Base-by-base conservation (phyloP, 208 protist species). In the Crithidia expoeki region DNA sequence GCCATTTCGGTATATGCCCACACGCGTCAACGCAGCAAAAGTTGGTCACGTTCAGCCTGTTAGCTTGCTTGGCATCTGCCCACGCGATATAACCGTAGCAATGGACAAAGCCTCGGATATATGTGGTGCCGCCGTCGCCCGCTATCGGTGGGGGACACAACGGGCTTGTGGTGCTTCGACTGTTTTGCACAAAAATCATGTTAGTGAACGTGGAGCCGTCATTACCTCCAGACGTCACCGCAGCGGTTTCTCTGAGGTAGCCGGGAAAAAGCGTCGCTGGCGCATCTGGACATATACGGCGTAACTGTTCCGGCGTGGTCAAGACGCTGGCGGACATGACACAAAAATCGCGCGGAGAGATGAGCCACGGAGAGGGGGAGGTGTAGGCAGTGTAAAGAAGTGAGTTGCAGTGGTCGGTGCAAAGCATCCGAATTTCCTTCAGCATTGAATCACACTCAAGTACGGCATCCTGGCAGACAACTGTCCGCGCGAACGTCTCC, bases 311-410 rank as follows among this genome's bases (percentile, higher is more conserved):
- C 4, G 12, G 56, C 9, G 55, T 56, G n/a, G 53, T 52, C 50
- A 73, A n/a, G 3, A 69, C 52, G n/a, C 51, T 62, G 10, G 77
- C 66, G 0, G 61, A 61, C 34, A 38, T 27, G 10, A 81, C 64
- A 21, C 76, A 79, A 44, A 88, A 88, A 56, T 88, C 83, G 16
- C 83, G 83, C 21, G 83, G 66, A 0, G 83, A 62, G 33, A 84
- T 58, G 9, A 88, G 36, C 51, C 73, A 62, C 32, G 72, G 72
- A 3, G 75, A 66, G 12, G 66, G 79, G 12, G 72, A 76, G 55
- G 62, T 77, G 62, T 88, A 85, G 17, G 79, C 68, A 21, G 72
- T 79, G 66, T 88, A 84, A 25, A 83, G 49, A 11, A 84, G 57
- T 5, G 65, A 56, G 16, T 50, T 62, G 47, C 47, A 51, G 19